These are phyloP conservation scores for Boletus barrowsii DNA, from an alignment of 768 basidiomycete species.

Conservation along the genomic window DNA sequence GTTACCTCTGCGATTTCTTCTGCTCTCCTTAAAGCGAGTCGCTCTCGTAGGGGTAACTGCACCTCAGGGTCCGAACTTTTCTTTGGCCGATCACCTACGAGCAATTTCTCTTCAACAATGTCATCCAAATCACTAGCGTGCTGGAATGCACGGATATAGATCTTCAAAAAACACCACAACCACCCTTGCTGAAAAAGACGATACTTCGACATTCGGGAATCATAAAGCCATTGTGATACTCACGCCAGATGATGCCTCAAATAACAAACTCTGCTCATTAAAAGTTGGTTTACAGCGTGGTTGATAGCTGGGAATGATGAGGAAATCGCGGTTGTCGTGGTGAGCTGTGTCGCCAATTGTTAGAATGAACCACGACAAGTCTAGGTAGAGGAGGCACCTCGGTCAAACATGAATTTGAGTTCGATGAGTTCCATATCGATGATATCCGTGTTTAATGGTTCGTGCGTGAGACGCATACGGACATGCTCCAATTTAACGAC, in stretches of 20 bases:
- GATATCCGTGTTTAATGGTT: constrained; percentile 64
- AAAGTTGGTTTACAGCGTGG: constrained; percentile 50
- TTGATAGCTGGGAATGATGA: constrained; percentile 76
- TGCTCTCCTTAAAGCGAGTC: constrained; percentile 47
- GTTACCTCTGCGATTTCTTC: constrained; percentile 56
- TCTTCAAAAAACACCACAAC: constrained; percentile 67
- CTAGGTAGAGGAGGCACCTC: constrained; percentile 43
- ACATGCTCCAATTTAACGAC: constrained; percentile 80
- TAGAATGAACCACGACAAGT: constrained; percentile 1
- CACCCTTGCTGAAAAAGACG: constrained; percentile 54
- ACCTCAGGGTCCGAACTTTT: constrained; percentile 50
- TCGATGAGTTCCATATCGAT: constrained; percentile 84
- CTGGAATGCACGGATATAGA: constrained; percentile 76
- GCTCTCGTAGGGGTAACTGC: constrained; percentile 53
- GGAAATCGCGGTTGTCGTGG: constrained; percentile 84
- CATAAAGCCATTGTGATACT: constrained; percentile 22
- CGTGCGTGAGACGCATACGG: constrained; percentile 78
- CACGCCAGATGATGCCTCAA: constrained; percentile 63
- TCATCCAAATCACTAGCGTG: constrained; percentile 80
- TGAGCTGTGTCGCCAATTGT: constrained; percentile 47
- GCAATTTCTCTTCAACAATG: constrained; percentile 74
- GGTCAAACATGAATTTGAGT: constrained; percentile 78
- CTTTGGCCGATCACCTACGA: constrained; percentile 79
- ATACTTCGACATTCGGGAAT: not conserved
- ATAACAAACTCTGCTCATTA: constrained; percentile 65